Percentiles rank a stretch among this genome's conserved stretches.
phyloP scores from a whole-genome alignment of 192 early-diverging fungal genomes.

The Diversispora eburnea region DNA sequence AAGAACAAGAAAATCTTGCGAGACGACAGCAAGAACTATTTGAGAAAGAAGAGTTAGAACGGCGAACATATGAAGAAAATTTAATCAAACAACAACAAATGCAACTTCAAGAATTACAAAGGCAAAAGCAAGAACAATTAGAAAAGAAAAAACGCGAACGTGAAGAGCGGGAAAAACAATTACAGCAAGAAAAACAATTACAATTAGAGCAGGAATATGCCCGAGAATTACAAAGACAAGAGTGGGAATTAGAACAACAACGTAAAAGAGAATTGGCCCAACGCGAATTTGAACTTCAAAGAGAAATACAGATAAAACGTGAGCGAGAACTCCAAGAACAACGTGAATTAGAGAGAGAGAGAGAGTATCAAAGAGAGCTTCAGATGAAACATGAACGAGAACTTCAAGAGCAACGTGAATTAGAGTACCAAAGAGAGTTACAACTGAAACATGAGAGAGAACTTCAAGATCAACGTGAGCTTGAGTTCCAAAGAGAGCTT shows the following conservation, averaged over 20 bases:
- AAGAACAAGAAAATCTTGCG: not conserved
- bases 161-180: not conserved
- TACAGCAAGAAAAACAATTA: not conserved
- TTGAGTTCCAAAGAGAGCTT: not conserved
- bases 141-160: conserved; percentile 9
- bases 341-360: conserved; percentile 5
- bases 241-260: conserved; percentile 1
- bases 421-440: conserved; percentile 7
- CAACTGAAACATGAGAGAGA: conserved; percentile 3
- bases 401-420: conserved; percentile 14
- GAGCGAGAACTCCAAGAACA: conserved; percentile 10
- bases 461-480: not conserved
- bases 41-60: not conserved
- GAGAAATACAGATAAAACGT: not conserved
- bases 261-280: not conserved
- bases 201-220: not conserved
- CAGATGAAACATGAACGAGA: conserved; percentile 2
- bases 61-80: conserved; percentile 2
- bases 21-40: conserved; percentile 2
- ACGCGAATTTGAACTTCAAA: not conserved
- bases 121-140: conserved; percentile 7
- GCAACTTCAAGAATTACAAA: conserved; percentile 3
- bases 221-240: not conserved
- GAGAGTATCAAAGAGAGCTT: not conserved
- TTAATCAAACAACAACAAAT: not conserved